phyloP scores from a whole-genome alignment of 805 yeast species.

The Hemisphaericaspora nanyangensis region DNA sequence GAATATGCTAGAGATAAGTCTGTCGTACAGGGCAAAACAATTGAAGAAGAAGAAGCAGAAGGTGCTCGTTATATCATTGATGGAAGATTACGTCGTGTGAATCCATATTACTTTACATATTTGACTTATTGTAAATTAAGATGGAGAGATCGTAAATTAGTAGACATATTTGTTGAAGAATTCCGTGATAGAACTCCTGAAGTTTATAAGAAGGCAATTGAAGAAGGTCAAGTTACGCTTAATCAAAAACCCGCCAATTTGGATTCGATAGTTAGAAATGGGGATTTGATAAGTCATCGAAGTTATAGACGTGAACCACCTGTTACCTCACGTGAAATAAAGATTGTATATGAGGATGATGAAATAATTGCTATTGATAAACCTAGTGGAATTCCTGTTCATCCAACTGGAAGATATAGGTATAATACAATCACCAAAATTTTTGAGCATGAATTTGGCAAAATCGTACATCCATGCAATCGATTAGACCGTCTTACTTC shows the following conservation, averaged over 20 bases:
- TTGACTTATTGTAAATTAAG: slow-evolving; percentile 86
- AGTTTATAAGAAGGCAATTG: slow-evolving; percentile 52
- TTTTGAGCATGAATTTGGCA: slow-evolving; percentile 64
- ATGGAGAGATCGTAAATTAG: slow-evolving; percentile 80
- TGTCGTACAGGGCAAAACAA: slow-evolving; percentile 27
- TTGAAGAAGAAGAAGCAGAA: slow-evolving; percentile 54
- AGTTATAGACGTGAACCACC: slow-evolving; percentile 91
- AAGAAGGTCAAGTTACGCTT: slow-evolving; percentile 68
- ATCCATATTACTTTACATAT: slow-evolving; percentile 87
- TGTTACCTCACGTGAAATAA: slow-evolving; percentile 56
- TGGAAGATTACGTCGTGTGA: slow-evolving; percentile 64
- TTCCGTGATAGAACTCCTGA: slow-evolving; percentile 73
- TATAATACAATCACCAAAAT: slow-evolving; percentile 74
- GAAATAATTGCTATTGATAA: slow-evolving; percentile 81
- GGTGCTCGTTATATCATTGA: slow-evolving; percentile 55
- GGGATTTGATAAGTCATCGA: slow-evolving; percentile 76
- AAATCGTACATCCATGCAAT: slow-evolving; percentile 73
- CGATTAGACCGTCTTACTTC: slow-evolving; percentile 87
- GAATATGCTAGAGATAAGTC: slow-evolving; percentile 19
- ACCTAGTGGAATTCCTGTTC: slow-evolving; percentile 93
- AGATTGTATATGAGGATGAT: slow-evolving; percentile 70
- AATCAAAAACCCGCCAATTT: slow-evolving; percentile 61
- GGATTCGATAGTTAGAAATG: slow-evolving; percentile 69
- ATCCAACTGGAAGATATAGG: slow-evolving; percentile 86
- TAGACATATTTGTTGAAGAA: slow-evolving; percentile 80